phyloP scores from a whole-genome alignment of 2,329 filamentous ascomycete species.

The Ceratocystis variospora region DNA sequence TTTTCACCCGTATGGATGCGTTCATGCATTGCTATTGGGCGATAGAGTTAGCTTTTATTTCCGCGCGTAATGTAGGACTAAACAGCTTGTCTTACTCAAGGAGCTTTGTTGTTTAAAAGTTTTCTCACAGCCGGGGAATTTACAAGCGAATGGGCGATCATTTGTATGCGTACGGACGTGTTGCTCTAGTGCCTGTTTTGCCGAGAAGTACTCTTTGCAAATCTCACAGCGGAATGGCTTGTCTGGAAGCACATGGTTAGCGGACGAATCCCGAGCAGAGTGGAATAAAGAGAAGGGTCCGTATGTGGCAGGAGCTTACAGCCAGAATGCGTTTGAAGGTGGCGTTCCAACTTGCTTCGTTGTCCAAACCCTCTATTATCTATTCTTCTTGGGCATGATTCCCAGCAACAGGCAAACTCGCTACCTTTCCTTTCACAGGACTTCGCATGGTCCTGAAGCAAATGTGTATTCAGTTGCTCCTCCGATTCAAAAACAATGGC shows the following conservation, averaged over 20 bases:
- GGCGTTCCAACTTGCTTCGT: constrained; percentile 49
- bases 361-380: constrained; percentile 39
- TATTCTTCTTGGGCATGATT: constrained; percentile 35
- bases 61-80: not conserved
- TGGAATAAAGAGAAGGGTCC: constrained; percentile 11
- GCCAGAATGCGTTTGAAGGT: constrained; percentile 52
- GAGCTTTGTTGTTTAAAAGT: constrained; percentile 55
- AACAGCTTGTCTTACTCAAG: constrained; percentile 36
- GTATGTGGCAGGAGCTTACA: constrained; percentile 32
- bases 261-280: constrained; percentile 19
- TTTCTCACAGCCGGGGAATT: constrained; percentile 36
- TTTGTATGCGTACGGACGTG: constrained; percentile 54
- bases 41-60: constrained; percentile 3
- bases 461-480: constrained; percentile 42
- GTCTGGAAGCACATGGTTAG: constrained; percentile 29
- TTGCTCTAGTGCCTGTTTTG: constrained; percentile 53
- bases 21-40: constrained; percentile 46
- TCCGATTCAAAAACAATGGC: constrained; percentile 30
- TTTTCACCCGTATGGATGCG: constrained; percentile 53
- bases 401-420: constrained; percentile 44
- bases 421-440: constrained; percentile 31
- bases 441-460: constrained; percentile 37
- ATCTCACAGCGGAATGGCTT: constrained; percentile 44
- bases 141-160: constrained; percentile 48
- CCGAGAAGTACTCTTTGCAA: constrained; percentile 47